Evolutionary conservation across 192 early-diverging fungal genomes (phyloP), one percentile per base, ranked within the genome.

Genomic region (Linnemannia schmuckeri): DNA sequence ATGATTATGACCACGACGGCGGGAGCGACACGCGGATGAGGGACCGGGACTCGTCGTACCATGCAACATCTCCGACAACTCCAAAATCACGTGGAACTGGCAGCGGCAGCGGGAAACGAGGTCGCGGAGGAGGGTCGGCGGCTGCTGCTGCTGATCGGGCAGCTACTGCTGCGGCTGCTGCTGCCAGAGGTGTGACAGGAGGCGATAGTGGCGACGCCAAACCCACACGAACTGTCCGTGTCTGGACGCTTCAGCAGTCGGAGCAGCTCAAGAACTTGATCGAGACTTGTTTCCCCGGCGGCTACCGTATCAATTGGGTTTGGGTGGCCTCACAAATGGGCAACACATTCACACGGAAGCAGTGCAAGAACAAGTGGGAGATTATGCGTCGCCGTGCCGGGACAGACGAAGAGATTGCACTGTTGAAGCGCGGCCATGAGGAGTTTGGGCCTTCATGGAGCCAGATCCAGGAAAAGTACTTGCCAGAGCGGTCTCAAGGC

Each of bases 341-440:
- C 40, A 87, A 87, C 17, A 87, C 85, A 0, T 87, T 87, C 37
- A 87, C 85, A 10, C 75, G 85, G 40, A 87, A 87, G 63, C 85
- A 87, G 49, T 87, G 85, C 72, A 87, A 87, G 72, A 87, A 87
- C 72, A 87, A 87, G 40, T 87, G 85, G 85, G 85, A 87, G 72
- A 87, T 87, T n/a, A 87, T 87, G 85, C 75, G 85, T 1, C 79
- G 85, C 12, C 75, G 85, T 18, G 79, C 79, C 2, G 85, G 85
- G 4, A 87, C 85, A 30, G 85, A 87, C 4, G 85, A 87, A 6
- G 85, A 87, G 38, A 38, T 87, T 24, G 30, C 22, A 0, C 47
- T 78, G 24, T 30, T 87, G 70, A 87, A 81, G 66, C 61, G 73
- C 33, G 84, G 84, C 6, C 30, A 78, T 35, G 76, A 81, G 6